Percentiles rank a stretch among this genome's conserved stretches.
These are phyloP conservation scores for Starmera dryadoides DNA, from an alignment of 805 yeast genomes.

Conservation along the genomic window DNA sequence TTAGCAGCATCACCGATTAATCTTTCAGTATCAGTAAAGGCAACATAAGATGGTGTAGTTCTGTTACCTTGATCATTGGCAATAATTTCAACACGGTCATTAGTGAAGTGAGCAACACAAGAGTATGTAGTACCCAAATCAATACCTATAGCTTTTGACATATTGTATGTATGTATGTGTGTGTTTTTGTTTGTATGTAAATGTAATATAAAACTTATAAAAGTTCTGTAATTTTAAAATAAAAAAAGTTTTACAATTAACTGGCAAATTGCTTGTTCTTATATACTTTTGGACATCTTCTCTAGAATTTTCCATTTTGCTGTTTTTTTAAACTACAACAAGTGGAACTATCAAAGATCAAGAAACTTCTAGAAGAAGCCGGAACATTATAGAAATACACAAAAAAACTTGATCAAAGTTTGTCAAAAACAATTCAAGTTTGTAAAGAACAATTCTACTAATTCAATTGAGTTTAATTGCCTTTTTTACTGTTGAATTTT, in stretches of 20 bases:
- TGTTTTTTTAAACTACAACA: neutral
- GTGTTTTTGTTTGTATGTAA: neutral
- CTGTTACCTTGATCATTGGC: conserved; percentile 99
- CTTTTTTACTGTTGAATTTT: too few species aligned
- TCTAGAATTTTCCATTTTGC: conserved; percentile 1
- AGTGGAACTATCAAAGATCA: neutral
- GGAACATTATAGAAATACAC: neutral
- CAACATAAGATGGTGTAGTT: conserved; percentile 95
- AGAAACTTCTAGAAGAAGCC: conserved; percentile 7
- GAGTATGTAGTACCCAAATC: conserved; percentile 98
- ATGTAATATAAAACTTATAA: neutral
- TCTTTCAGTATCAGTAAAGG: conserved; percentile 93
- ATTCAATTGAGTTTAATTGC: too few species aligned
- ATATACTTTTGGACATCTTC: neutral
- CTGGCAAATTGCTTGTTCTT: neutral
- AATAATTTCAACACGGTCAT: conserved; percentile 88
- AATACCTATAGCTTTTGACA: conserved; percentile 67
- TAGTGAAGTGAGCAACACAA: conserved; percentile 85
- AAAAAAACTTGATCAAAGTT: neutral
- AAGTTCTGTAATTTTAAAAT: neutral
- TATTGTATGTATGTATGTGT: conserved; percentile 14
- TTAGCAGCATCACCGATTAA: conserved; percentile 97
- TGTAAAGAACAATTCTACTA: too few species aligned
- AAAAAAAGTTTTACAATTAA: neutral
- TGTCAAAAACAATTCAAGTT: too few species aligned